phyloP scores from a whole-genome alignment of 2,329 filamentous ascomycete species.

The Cercospora berteroae region DNA sequence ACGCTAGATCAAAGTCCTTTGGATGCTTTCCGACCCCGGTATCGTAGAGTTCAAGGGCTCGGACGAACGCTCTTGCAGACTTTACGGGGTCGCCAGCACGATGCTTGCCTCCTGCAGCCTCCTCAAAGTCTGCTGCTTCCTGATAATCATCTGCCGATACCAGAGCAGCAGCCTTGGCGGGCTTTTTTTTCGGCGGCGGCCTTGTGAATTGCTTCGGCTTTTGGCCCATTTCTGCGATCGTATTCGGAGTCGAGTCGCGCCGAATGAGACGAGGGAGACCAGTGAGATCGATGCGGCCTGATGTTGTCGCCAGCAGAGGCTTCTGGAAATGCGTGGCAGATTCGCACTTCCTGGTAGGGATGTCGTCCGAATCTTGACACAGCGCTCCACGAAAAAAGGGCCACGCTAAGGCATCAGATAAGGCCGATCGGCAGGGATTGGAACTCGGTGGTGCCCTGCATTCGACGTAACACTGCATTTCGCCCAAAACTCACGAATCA shows the following conservation, averaged over 20 bases:
- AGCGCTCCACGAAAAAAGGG: neutral
- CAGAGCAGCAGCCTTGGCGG: constrained; percentile 46
- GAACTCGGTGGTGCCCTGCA: neutral
- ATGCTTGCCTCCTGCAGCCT: constrained; percentile 74
- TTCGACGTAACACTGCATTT: constrained; percentile 7
- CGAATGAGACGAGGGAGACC: neutral
- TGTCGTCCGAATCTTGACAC: constrained; percentile 1
- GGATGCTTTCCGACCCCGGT: constrained; percentile 62
- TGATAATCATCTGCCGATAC: constrained; percentile 67
- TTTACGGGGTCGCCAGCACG: constrained; percentile 68
- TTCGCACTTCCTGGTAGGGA: constrained; percentile 3
- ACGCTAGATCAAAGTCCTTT: constrained; percentile 66
- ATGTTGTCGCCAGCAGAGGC: neutral
- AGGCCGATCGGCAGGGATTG: constrained; percentile 2
- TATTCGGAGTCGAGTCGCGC: neutral
- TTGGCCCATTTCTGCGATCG: constrained; percentile 24
- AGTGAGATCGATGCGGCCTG: neutral
- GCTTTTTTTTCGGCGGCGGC: constrained; percentile 35
- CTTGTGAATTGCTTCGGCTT: constrained; percentile 35
- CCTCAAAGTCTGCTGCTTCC: constrained; percentile 64
- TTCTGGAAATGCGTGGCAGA: constrained; percentile 3
- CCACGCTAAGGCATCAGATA: neutral
- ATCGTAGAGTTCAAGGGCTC: constrained; percentile 66
- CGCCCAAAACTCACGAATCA: neutral
- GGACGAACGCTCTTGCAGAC: constrained; percentile 59